Evolutionary conservation across 345 rosid species (phyloP).

Genomic region (Conringia planisiliqua): DNA sequence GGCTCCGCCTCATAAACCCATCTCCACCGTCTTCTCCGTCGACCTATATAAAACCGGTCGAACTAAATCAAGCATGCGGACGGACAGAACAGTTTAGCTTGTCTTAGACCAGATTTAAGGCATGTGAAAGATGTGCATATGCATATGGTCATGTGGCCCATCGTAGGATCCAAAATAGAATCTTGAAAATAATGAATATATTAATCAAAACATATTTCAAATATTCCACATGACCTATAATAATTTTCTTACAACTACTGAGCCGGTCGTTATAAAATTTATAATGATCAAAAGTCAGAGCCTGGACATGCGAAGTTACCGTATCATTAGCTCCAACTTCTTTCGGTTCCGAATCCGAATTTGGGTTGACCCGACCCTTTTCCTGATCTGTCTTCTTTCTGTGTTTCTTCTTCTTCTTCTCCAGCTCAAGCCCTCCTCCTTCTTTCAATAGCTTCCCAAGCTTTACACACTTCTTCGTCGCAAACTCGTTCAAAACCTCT

Average conservation of each 20-base stretch:
- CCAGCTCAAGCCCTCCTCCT: conserved; percentile 42
- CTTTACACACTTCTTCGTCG: conserved; percentile 67
- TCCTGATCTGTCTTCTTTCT: conserved; percentile 16
- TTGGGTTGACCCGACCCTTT: conserved; percentile 15
- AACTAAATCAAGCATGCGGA: background rate
- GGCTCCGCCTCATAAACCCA: conserved; percentile 27
- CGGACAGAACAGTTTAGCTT: background rate
- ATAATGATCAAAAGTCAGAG: background rate
- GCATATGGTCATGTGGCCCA: background rate
- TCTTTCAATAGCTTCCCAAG: conserved; percentile 66
- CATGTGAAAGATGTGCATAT: background rate
- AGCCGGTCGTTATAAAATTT: background rate
- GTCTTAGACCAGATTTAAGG: background rate
- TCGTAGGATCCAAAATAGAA: background rate
- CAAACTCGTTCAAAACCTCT: conserved; percentile 78
- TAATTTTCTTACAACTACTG: background rate
- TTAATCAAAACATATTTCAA: background rate
- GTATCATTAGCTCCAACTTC: background rate
- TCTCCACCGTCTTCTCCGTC: conserved; percentile 35
- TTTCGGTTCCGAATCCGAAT: conserved; percentile 15
- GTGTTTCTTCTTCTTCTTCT: conserved; percentile 31
- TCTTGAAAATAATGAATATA: background rate
- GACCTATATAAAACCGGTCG: conserved; percentile 23
- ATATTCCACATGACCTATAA: background rate
- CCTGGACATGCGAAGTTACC: conserved; percentile 7